Evolutionary conservation across 768 basidiomycete genomes (phyloP).

Genomic region (Mycena filopes): DNA sequence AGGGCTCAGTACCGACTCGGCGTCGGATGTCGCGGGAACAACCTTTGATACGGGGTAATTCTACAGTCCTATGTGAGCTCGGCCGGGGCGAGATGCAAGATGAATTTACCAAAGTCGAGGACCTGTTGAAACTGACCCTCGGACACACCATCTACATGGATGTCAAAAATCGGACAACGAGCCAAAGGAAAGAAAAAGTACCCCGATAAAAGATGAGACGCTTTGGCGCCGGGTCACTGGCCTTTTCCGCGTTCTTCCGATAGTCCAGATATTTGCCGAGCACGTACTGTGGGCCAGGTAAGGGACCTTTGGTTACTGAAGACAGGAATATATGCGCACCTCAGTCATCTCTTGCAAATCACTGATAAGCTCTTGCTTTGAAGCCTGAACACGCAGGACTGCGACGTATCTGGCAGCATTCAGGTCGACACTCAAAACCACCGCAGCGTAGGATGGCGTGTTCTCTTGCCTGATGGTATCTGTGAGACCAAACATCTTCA

Average conservation of each 20-base stretch:
- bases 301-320: slow-evolving; percentile 49
- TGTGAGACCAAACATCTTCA: too few species aligned
- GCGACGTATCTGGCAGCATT: slow-evolving; percentile 79
- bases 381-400: slow-evolving; percentile 65
- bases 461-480: slow-evolving; percentile 73
- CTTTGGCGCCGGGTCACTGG: slow-evolving; percentile 59
- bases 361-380: slow-evolving; percentile 82
- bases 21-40: slow-evolving; percentile 18
- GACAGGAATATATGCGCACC: slow-evolving; percentile 54
- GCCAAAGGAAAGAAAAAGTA: slow-evolving; percentile 39
- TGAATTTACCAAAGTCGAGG: slow-evolving; percentile 64
- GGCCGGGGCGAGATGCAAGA: background rate
- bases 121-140: slow-evolving; percentile 66
- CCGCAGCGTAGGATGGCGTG: slow-evolving; percentile 81
- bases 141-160: slow-evolving; percentile 61
- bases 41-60: slow-evolving; percentile 72
- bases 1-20: slow-evolving; percentile 28
- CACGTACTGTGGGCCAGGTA: slow-evolving; percentile 53
- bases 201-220: slow-evolving; percentile 84
- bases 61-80: slow-evolving; percentile 42
- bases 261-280: slow-evolving; percentile 69
- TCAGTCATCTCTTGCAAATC: slow-evolving; percentile 72
- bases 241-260: slow-evolving; percentile 61
- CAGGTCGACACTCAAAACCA: slow-evolving; percentile 84
- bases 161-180: slow-evolving; percentile 17